Conservation (phyloP, 2,329 filamentous ascomycete genomes). For the Paraphoma sp. region DNA sequence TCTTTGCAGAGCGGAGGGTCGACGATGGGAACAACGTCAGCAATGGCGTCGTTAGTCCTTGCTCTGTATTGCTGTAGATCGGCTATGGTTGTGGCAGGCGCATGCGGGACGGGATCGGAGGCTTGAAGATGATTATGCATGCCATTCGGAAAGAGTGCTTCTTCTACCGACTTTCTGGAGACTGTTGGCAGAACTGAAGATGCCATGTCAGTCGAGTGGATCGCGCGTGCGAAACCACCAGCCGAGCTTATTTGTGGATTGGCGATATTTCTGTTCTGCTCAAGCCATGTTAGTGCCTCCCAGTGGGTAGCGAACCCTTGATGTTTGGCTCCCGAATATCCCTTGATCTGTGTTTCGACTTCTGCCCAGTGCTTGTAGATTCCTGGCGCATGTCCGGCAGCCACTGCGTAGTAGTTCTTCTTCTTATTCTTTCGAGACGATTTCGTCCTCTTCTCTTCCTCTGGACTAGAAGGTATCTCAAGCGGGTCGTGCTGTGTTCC, state of each 20-base stretch:
- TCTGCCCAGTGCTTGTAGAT: conserved; percentile 71
- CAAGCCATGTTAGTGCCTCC: conserved; percentile 82
- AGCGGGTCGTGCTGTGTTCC: conserved; percentile 20
- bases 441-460: conserved; percentile 1
- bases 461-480: conserved; percentile 23
- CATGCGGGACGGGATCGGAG: background rate
- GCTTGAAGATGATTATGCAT: background rate
- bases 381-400: conserved; percentile 62
- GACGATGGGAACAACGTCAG: conserved; percentile 2
- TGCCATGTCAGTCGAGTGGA: background rate
- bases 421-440: conserved; percentile 68
- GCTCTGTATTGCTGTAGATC: background rate
- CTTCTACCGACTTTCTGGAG: background rate
- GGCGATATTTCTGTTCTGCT: conserved; percentile 9
- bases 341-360: conserved; percentile 74
- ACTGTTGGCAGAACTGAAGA: background rate
- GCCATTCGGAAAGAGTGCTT: background rate
- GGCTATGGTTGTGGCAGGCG: background rate
- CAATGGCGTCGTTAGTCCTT: background rate
- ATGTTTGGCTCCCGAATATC: conserved; percentile 69
- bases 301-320: conserved; percentile 55
- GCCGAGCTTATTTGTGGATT: background rate
- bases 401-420: conserved; percentile 73
- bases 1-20: conserved; percentile 39
- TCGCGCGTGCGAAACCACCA: background rate